These are phyloP conservation scores for Pyrenula massariospora DNA, from an alignment of 495 filamentous ascomycete species.

Conservation along the genomic window DNA sequence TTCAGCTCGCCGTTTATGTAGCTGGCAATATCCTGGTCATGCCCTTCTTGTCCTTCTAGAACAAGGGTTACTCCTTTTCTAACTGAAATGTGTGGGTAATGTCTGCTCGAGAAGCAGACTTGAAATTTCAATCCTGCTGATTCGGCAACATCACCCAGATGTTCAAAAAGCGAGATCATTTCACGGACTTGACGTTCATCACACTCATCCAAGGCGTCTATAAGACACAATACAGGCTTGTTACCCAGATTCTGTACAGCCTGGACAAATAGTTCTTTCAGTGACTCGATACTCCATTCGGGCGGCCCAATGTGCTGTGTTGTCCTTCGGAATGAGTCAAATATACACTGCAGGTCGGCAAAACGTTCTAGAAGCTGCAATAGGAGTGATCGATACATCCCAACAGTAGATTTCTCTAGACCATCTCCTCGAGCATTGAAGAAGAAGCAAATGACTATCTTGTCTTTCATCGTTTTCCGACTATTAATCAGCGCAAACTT, in stretches of 20 bases:
- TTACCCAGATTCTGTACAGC: conserved; percentile 12
- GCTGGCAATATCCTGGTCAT: conserved; percentile 12
- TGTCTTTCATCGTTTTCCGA: conserved; percentile 4
- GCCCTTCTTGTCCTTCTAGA: conserved; percentile 16
- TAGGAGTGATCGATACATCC: conserved; percentile 45
- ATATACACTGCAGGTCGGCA: background rate
- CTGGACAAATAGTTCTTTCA: conserved; percentile 17
- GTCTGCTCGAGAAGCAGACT: conserved; percentile 36
- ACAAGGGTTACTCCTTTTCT: conserved; percentile 16
- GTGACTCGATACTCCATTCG: conserved; percentile 11
- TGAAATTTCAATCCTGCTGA: conserved; percentile 4
- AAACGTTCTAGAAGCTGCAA: conserved; percentile 10
- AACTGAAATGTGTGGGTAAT: conserved; percentile 34
- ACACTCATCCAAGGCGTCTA: conserved; percentile 35
- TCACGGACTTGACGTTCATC: conserved; percentile 18
- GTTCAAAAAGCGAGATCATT: conserved; percentile 22
- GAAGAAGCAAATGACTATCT: conserved; percentile 32
- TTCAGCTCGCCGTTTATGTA: conserved; percentile 16
- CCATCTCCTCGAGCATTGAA: conserved; percentile 35
- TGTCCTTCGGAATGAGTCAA: background rate
- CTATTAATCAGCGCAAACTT: conserved; percentile 24
- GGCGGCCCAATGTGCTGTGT: background rate
- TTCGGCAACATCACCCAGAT: conserved; percentile 9
- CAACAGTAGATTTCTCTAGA: conserved; percentile 36
- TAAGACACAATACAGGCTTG: conserved; percentile 15